Evolutionary conservation across 2,329 filamentous ascomycete species (phyloP), one percentile per base, ranked within the genome.

Genomic region (Fusarium tricinctum): DNA sequence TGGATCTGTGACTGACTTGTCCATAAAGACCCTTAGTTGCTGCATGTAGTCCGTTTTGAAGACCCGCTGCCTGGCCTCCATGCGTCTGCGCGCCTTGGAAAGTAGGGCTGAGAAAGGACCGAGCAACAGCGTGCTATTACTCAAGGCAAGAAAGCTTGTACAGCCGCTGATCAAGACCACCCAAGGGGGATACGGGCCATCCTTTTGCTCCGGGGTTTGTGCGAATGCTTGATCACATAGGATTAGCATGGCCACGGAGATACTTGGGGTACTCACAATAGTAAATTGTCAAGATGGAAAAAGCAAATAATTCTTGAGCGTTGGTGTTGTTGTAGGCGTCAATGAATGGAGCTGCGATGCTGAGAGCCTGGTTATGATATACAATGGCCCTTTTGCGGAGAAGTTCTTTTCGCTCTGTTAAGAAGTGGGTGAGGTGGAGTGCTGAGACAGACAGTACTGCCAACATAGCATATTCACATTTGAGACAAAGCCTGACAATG

Each of bases 71-170:
- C 47, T 33, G 2, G 9, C 9, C 5, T 49, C 1, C 0, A 38
- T 12, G 5, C 28, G 32, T 20, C 8, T 39, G 8, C 32, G 22
- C 1, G 22, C 47, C 22, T 20, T 35, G 17, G 20, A 8, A 2
- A 50, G n/a, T 0, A 51, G 23, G 1, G 10, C 35, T 43, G 48
- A 51, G 23, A 51, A 43, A 30, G 48, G 35, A 1, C 48, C 35
- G 3, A 28, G 14, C 0, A 4, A 3, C 6, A 51, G 35, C 1
- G 23, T 9, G 15, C 35, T 30, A 0, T n/a, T 3, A 1, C 1
- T 23, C 35, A 43, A 8, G 0, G 10, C 6, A 1, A 6, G 5
- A 4, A 51, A 43, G 10, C 48, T 51, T 4, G 10, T 13, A 4
- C 49, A 52, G 1, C 39, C 49, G 6, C n/a, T 52, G 0, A 52